A percentile compares a stretch with the other conserved stretches of the same genome.
Evolutionary conservation across 225 moss, liverwort and hornwort species (phyloP).

Genomic region (Antitrichia curtipendula): DNA sequence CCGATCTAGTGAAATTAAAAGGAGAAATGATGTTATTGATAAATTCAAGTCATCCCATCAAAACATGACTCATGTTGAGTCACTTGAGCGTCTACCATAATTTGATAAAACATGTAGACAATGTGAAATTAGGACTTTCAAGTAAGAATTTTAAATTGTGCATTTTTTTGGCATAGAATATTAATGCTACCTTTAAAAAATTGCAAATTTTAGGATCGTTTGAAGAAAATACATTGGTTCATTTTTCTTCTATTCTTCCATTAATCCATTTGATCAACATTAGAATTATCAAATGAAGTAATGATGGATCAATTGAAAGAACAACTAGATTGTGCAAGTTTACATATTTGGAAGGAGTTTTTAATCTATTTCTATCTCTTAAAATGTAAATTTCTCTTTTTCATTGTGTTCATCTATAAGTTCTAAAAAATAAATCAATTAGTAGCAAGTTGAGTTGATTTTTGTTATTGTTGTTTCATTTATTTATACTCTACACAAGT

Average conservation of each 20-base stretch:
- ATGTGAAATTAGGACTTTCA: neutral
- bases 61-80: neutral
- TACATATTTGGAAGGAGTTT: conserved; percentile 26
- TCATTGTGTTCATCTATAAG: neutral
- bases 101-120: neutral
- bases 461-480: neutral
- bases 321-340: conserved; percentile 43
- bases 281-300: neutral
- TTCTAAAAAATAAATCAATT: neutral
- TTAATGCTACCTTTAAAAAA: neutral
- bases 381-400: neutral
- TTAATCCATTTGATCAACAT: fast-evolving
- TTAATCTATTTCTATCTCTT: neutral
- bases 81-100: neutral
- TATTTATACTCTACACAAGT: neutral
- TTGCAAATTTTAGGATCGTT: neutral
- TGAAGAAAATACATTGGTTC: conserved; percentile 17
- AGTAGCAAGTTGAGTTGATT: neutral
- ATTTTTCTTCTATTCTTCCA: conserved; percentile 46
- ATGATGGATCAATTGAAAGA: conserved; percentile 16
- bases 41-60: neutral
- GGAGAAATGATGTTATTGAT: neutral
- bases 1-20: neutral
- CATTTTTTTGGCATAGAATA: neutral
- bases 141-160: neutral